A percentile compares a stretch with the other conserved stretches of the same genome.
These are phyloP conservation scores for Salicornia ramosissima DNA, from an alignment of 148 eudicot genomes.

Conservation along the genomic window DNA sequence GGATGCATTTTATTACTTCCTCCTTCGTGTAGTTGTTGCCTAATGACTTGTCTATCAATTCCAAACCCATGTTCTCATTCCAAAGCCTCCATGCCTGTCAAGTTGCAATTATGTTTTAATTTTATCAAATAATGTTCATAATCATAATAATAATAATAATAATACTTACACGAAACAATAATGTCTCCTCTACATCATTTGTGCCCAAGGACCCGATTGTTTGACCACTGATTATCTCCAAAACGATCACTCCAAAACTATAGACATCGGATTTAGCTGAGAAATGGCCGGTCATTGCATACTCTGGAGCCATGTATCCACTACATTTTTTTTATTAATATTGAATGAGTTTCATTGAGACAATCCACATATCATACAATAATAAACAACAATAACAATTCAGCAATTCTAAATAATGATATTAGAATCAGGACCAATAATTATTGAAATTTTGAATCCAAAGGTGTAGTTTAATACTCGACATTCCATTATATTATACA, in stretches of 20 bases:
- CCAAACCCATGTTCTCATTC: not conserved
- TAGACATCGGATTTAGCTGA: not conserved
- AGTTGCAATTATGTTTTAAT: not conserved
- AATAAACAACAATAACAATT: too few species aligned
- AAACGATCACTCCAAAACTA: conserved; percentile 2
- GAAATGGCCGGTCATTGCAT: not conserved
- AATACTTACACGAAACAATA: not conserved
- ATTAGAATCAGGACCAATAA: too few species aligned
- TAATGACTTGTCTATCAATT: not conserved
- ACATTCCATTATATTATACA: too few species aligned
- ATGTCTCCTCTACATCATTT: not conserved
- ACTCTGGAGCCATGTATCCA: conserved; percentile 1
- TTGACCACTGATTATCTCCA: not conserved
- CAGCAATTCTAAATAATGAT: too few species aligned
- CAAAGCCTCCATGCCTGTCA: conserved; percentile 15
- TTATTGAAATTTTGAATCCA: too few species aligned
- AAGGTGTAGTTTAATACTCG: too few species aligned
- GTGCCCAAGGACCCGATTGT: not conserved
- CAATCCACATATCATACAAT: not conserved
- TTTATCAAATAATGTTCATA: not conserved
- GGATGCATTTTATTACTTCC: conserved; percentile 17
- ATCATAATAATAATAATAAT: not conserved
- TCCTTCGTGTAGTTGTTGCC: not conserved
- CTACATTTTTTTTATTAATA: not conserved
- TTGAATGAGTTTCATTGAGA: not conserved